These are phyloP conservation scores for Pontederia paniculata DNA, from an alignment of 176 grass and related monocot genomes.

Conservation along the genomic window DNA sequence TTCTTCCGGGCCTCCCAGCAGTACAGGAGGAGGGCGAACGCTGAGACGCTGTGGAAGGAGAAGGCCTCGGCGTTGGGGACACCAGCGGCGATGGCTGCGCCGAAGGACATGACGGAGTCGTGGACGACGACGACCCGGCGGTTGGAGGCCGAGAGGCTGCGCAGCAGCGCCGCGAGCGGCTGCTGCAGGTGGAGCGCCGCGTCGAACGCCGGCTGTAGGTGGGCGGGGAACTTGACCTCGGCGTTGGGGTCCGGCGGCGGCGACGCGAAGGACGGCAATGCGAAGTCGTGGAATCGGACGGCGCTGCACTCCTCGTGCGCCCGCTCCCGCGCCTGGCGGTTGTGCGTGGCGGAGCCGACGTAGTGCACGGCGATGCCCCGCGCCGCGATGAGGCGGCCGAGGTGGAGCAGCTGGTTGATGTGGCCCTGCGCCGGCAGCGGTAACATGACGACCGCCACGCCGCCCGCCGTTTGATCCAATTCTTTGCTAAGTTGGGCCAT, in stretches of 20 bases:
- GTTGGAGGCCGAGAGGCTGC: not conserved
- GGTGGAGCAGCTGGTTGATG: constrained; percentile 13
- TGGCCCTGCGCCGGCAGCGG: constrained; percentile 3
- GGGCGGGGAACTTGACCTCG: constrained; percentile 3
- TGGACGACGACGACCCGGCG: constrained; percentile 19
- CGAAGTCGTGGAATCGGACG: not conserved
- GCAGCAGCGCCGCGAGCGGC: constrained; percentile 6
- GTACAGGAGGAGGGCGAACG: constrained; percentile 15
- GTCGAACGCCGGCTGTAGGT: constrained; percentile 18
- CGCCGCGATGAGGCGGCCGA: constrained; percentile 12
- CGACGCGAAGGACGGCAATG: constrained; percentile 1
- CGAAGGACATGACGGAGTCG: constrained; percentile 22
- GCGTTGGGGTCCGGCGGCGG: not conserved
- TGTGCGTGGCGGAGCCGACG: constrained; percentile 14
- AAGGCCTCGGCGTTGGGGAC: constrained; percentile 3
- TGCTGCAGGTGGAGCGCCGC: not conserved
- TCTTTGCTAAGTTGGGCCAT: not conserved
- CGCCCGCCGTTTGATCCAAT: not conserved
- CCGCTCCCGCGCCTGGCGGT: not conserved
- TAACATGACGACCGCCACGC: not conserved
- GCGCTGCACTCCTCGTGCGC: not conserved
- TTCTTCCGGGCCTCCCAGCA: constrained; percentile 1
- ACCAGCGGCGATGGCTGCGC: not conserved
- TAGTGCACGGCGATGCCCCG: constrained; percentile 5
- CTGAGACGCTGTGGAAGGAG: constrained; percentile 24